Evolutionary conservation across 345 rosid species (phyloP), one percentile per base, ranked within the genome.

Genomic region (Euphorbia peplus): DNA sequence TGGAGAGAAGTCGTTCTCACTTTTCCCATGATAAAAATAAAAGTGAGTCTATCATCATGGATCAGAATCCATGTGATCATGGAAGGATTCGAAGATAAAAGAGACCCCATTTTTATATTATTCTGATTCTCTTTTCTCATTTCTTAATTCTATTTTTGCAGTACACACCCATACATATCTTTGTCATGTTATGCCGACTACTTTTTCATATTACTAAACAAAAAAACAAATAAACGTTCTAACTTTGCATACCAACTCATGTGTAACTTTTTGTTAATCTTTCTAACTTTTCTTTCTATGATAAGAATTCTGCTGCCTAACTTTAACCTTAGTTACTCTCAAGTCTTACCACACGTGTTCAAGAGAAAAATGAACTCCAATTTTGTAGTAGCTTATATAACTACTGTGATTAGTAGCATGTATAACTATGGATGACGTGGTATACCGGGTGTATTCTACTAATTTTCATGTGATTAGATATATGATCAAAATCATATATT

Each of bases 31-130:
- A 63, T 63, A 13, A 19, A 42, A 0, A 32, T 2, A 32, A 32
- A 32, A 4, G 0, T 14, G 29, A 7, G 52, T 62, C 21, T n/a
- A 16, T 62, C n/a, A 3, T 62, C 9, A 8, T 16, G 37, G 54
- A 5, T 44, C 53, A 44, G 67, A 63, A 44, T 63, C 30, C 66
- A 63, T 63, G 66, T 63, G 66, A 63, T 6, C 13, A 21, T 5
- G 8, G 11, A 54, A 1, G 16, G 24, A 59, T 1, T 59, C 29
- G 12, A 58, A 59, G 42, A 59, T 32, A 32, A 18, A 35, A 6
- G 12, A 32, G 47, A 8, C 47, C 47, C 47, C 47, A 8, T 42
- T 39, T 39, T 8, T 42, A 42, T 44, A 8, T 7, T 5, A 2
- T 18, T 30, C 15, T 22, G 16, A 54, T 67, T 41, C 70, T 22